Evolutionary conservation across 2,329 filamentous ascomycete species (phyloP).

Genomic region (Apiospora arundinis): DNA sequence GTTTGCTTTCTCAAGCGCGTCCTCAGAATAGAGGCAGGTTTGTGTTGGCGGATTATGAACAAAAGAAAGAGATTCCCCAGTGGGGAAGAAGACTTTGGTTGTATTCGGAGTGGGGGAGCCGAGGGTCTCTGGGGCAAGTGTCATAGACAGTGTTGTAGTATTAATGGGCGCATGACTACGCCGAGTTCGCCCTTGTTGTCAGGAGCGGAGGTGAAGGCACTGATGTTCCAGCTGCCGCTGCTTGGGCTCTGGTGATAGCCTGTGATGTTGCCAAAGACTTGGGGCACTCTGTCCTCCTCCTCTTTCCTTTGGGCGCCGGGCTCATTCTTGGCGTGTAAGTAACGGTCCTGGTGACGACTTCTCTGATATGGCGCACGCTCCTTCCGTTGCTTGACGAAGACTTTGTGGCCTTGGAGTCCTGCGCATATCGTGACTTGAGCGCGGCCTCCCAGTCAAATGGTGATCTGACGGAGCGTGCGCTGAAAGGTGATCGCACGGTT

Average conservation of each 20-base stretch:
- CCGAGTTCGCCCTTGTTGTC: slow-evolving; percentile 34
- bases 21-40: slow-evolving; percentile 6
- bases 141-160: slow-evolving; percentile 3
- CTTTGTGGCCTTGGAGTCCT: slow-evolving; percentile 60
- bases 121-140: background rate
- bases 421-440: slow-evolving; percentile 69
- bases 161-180: slow-evolving; percentile 25
- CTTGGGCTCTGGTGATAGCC: slow-evolving; percentile 28
- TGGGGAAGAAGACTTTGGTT: slow-evolving; percentile 22
- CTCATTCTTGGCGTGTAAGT: slow-evolving; percentile 89
- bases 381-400: slow-evolving; percentile 52
- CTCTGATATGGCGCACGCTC: slow-evolving; percentile 74
- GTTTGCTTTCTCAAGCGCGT: background rate
- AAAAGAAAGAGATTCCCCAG: slow-evolving; percentile 19
- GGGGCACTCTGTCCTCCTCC: slow-evolving; percentile 66
- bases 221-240: slow-evolving; percentile 15
- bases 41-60: slow-evolving; percentile 18
- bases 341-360: slow-evolving; percentile 93
- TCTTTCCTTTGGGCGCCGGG: slow-evolving; percentile 88
- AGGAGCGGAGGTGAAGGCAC: slow-evolving; percentile 21
- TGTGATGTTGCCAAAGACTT: slow-evolving; percentile 30
- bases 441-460: slow-evolving; percentile 82
- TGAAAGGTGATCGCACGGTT: slow-evolving; percentile 79
- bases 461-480: slow-evolving; percentile 68
- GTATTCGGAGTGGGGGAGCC: slow-evolving; percentile 15